Conservation (phyloP, 345 rosid genomes). For the Turnera subulata region DNA sequence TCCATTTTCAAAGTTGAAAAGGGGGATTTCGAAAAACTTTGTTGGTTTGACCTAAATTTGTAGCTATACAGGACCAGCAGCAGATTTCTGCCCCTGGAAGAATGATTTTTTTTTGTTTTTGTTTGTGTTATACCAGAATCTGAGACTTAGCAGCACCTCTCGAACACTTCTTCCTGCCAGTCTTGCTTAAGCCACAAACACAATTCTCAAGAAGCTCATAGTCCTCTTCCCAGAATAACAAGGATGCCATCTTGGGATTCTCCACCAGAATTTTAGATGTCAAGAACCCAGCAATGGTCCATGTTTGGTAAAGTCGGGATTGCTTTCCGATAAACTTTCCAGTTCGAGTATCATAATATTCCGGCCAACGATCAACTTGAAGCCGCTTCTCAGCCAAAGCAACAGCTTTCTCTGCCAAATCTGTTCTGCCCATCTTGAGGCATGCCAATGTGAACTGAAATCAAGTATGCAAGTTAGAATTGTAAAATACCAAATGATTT, state of each 20-base stretch:
- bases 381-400: conserved; percentile 81
- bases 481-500: no score
- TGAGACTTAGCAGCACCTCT: conserved; percentile 87
- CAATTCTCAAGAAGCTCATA: conserved; percentile 86
- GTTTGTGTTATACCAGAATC: conserved; percentile 56
- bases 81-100: neutral
- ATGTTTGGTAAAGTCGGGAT: conserved; percentile 80
- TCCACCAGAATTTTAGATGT: conserved; percentile 75
- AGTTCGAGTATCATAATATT: conserved; percentile 79
- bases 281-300: conserved; percentile 91
- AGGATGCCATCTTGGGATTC: conserved; percentile 74
- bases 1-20: no score
- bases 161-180: conserved; percentile 83
- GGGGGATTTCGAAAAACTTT: no score
- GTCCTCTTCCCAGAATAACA: conserved; percentile 90
- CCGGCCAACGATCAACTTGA: conserved; percentile 73
- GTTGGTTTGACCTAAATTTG: conserved; percentile 21
- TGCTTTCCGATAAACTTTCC: conserved; percentile 94
- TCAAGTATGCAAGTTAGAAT: neutral
- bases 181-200: conserved; percentile 76
- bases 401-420: conserved; percentile 79
- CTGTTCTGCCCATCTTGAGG: conserved; percentile 80
- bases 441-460: conserved; percentile 93
- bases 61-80: conserved; percentile 29
- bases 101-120: neutral